Base-by-base conservation (phyloP, 106 monocot species). In the Apostasia ramifera region DNA sequence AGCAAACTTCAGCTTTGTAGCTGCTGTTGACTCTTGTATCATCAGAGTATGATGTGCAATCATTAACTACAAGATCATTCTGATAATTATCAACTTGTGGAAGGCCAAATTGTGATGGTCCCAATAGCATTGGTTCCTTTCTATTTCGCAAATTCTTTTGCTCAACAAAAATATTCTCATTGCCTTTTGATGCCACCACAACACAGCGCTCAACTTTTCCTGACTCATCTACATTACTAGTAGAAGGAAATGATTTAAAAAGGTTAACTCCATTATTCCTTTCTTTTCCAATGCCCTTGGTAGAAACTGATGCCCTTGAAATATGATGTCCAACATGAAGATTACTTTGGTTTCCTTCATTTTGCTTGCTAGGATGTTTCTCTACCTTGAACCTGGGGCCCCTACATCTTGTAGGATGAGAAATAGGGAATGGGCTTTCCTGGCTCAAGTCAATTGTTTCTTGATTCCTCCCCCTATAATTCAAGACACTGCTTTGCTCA, bases 111-210 rank as follows among this genome's bases (percentile, higher is more conserved):
- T 58, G 55, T 43, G 44, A 42, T 15, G 51, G 2, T 15, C 51
- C 52, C 49, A 10, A 61, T 39, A 10, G 8, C 10, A 38, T 50
- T 66, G 40, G 50, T 59, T 72, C 72, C 15, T 37, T 49, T 62
- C 52, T 47, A 57, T 14, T 44, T 59, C 44, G 40, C 51, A 67
- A 68, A 71, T 72, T 68, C 39, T 6, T 40, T 41, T 62, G 50
- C 7, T 62, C 55, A 67, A 69, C 71, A 79, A 69, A 41, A 5
- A 47, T 50, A 52, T 83, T 76, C 53, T 74, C 71, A 71, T 78
- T 77, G 59, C 69, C 74, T 63, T 45, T 62, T 45, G 47, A 46
- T 8, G 45, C 74, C 54, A 53, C 47, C 2, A 8, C 57, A 10
- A 13, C 7, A 40, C 58, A n/a, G 3, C 8, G 8, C 26, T 48